phyloP scores from a whole-genome alignment of 2,329 filamentous ascomycete genomes.

The Fusarium longipes region DNA sequence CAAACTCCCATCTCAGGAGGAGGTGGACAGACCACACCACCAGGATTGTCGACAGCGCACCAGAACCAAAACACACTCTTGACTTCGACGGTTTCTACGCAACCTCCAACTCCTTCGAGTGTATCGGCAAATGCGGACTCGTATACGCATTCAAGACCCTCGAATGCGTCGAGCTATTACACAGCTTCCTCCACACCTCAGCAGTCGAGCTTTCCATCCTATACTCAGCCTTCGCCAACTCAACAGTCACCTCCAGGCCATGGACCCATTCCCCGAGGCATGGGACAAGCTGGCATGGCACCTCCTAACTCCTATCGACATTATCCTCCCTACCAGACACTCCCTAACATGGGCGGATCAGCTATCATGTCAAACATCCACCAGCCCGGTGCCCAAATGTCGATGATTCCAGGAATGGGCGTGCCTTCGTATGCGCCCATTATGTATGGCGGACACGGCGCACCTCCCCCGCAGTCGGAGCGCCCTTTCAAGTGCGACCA shows the following conservation, averaged over 20 bases:
- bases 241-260: conserved; percentile 62
- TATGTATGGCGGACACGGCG: conserved; percentile 68
- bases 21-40: conserved; percentile 50
- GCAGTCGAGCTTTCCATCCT: conserved; percentile 59
- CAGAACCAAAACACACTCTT: conserved; percentile 43
- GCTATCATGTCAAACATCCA: conserved; percentile 83
- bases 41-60: conserved; percentile 48
- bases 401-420: conserved; percentile 72
- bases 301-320: conserved; percentile 65
- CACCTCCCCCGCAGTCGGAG: conserved; percentile 69
- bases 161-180: conserved; percentile 72
- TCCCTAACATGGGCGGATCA: conserved; percentile 72
- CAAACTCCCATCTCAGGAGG: conserved; percentile 67
- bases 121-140: conserved; percentile 68
- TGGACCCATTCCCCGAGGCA: conserved; percentile 52
- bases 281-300: conserved; percentile 54
- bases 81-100: conserved; percentile 50
- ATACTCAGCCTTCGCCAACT: conserved; percentile 51
- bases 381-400: conserved; percentile 77
- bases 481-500: conserved; percentile 94
- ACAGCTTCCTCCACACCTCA: conserved; percentile 62
- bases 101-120: conserved; percentile 62
- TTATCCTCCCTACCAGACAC: conserved; percentile 60
- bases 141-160: conserved; percentile 62
- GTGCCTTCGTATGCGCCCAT: conserved; percentile 66